These are phyloP conservation scores for Berkeleyomyces basicola DNA, from an alignment of 2,329 filamentous ascomycete species.

Conservation along the genomic window DNA sequence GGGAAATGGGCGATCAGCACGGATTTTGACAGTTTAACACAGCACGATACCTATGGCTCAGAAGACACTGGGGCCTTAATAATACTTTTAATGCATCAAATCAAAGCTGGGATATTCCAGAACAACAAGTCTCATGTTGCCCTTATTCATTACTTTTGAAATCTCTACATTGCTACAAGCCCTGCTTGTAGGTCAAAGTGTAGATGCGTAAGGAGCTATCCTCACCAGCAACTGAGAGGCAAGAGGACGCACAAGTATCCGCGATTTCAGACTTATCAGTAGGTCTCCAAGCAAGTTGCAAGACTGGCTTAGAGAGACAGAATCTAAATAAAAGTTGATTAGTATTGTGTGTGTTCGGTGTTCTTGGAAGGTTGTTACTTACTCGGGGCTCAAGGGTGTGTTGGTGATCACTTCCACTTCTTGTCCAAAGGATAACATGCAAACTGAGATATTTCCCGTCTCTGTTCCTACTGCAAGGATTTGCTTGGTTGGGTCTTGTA, in stretches of 20 bases:
- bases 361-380: not conserved
- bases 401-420: constrained; percentile 3
- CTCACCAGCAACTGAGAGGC: constrained; percentile 36
- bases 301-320: constrained; percentile 46
- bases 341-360: not conserved
- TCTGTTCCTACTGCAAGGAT: constrained; percentile 44
- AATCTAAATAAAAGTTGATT: constrained; percentile 21
- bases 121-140: not conserved
- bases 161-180: not conserved
- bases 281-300: constrained; percentile 55
- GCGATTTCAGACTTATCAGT: constrained; percentile 13
- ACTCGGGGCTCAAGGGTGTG: constrained; percentile 4
- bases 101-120: not conserved
- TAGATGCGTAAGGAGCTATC: constrained; percentile 45
- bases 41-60: not conserved
- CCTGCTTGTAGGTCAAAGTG: constrained; percentile 21
- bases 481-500: constrained; percentile 19
- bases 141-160: not conserved
- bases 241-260: constrained; percentile 24
- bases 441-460: constrained; percentile 26
- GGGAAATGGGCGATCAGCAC: not conserved
- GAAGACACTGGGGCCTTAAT: constrained; percentile 2
- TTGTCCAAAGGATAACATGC: constrained; percentile 1
- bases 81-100: constrained; percentile 4
- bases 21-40: not conserved